Evolutionary conservation across 2,329 filamentous ascomycete species (phyloP).

Genomic region (Cercospora canescens): DNA sequence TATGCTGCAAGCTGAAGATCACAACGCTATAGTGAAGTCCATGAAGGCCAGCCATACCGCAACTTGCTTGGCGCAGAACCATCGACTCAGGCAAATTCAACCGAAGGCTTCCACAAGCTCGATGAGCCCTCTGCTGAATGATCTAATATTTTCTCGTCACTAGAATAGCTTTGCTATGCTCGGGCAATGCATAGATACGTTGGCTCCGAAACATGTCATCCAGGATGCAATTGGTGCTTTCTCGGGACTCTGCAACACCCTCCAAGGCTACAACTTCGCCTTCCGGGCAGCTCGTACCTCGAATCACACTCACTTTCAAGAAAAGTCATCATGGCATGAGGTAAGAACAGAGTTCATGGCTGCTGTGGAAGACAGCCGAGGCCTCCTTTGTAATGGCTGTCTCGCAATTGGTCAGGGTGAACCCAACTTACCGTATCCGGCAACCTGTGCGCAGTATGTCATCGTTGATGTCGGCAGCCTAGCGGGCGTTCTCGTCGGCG

Average conservation of each 20-base stretch:
- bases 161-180: neutral
- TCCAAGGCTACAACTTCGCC: too few relatives aligned
- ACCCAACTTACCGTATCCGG: neutral
- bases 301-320: neutral
- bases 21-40: neutral
- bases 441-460: neutral
- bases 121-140: too few relatives aligned
- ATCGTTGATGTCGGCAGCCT: neutral
- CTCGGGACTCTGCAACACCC: too few relatives aligned
- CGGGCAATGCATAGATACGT: too few relatives aligned
- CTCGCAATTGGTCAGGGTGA: neutral
- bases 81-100: neutral
- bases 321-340: neutral
- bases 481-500: neutral
- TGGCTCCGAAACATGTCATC: too few relatives aligned
- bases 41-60: neutral
- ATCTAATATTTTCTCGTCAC: neutral
- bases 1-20: neutral
- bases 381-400: neutral
- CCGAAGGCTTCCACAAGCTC: neutral
- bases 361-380: neutral
- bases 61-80: neutral
- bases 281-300: too few relatives aligned
- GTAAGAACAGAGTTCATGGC: neutral
- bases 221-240: too few relatives aligned